Evolutionary conservation across 345 rosid species (phyloP), one percentile per base, ranked within the genome.

Genomic region (Salix brachista): DNA sequence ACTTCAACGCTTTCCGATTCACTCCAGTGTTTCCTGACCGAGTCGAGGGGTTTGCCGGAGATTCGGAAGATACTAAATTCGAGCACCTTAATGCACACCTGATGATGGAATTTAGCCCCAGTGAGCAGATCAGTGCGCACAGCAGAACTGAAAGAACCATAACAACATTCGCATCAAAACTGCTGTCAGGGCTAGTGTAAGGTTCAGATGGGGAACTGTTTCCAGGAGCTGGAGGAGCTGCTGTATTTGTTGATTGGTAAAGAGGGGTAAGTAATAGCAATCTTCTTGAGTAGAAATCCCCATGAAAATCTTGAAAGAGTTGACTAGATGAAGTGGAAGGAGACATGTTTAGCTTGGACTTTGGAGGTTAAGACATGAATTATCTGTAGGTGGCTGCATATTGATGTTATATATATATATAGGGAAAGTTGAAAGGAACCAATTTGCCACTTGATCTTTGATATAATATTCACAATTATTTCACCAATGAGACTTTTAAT

Each of bases 111-210:
- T 88, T 88, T 48, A 90, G 72, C 23, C 84, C 86, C 2, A 87
- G 65, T 42, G 85, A 87, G 72, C 87, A 87, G 34, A 90, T 80
- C 39, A 87, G 32, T 4, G 88, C 88, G 70, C 91, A 90, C 9
- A 88, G 48, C 39, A 90, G 81, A 62, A 87, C 86, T 25, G 88
- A 81, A 25, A 87, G 83, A 62, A 87, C 78, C 86, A 90, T 81
- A 42, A 85, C n/a, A 26, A 70, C 80, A 74, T 86, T 85, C 18
- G 77, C 77, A 19, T 74, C 85, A 5, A 90, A 80, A 61, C 68
- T 81, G 56, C 66, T 79, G 34, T 75, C 77, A 41, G 44, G 9
- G 23, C 70, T 76, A 1, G 77, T 12, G 11, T 21, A 12, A 23
- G 71, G 62, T 60, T 73, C 69, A 28, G 74, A 72, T 11, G 90